Evolutionary conservation across 2,329 filamentous ascomycete species (phyloP).

Genomic region (Aspergillus felis): DNA sequence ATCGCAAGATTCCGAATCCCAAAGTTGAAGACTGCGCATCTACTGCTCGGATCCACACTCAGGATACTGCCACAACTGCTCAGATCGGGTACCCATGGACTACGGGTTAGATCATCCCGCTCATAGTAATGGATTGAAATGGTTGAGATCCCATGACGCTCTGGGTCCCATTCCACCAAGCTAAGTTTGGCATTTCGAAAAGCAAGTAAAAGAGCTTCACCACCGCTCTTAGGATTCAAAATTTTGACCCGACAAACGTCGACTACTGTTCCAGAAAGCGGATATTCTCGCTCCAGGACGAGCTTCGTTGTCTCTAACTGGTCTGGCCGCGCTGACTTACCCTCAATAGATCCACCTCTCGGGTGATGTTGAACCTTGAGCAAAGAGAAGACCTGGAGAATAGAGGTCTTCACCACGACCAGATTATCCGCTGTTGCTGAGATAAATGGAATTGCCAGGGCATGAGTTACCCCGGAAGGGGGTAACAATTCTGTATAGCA

Average conservation of each 20-base stretch:
- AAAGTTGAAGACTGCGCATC: conserved; percentile 93
- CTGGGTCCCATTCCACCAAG: conserved; percentile 88
- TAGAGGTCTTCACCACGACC: conserved; percentile 84
- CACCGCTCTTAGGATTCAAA: conserved; percentile 69
- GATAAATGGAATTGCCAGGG: conserved; percentile 72
- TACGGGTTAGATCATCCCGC: conserved; percentile 79
- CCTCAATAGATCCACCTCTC: conserved; percentile 32
- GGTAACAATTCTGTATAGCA: conserved; percentile 95
- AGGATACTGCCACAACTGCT: conserved; percentile 75
- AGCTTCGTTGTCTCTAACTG: conserved; percentile 69
- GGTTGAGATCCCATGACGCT: conserved; percentile 73
- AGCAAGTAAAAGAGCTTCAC: conserved; percentile 76
- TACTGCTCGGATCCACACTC: conserved; percentile 82
- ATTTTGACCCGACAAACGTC: conserved; percentile 76
- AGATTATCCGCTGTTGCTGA: conserved; percentile 76
- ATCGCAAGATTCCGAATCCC: conserved; percentile 86
- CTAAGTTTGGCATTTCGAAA: conserved; percentile 91
- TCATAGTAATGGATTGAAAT: conserved; percentile 98
- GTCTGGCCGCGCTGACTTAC: conserved; percentile 60
- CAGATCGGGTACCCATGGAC: conserved; percentile 75
- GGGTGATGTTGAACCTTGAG: conserved; percentile 53
- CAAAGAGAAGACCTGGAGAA: conserved; percentile 84
- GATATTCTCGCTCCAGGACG: conserved; percentile 78
- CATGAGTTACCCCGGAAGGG: conserved; percentile 90
- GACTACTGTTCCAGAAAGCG: conserved; percentile 77